phyloP scores from a whole-genome alignment of 192 early-diverging fungal genomes.

The Coemansia sp. region DNA sequence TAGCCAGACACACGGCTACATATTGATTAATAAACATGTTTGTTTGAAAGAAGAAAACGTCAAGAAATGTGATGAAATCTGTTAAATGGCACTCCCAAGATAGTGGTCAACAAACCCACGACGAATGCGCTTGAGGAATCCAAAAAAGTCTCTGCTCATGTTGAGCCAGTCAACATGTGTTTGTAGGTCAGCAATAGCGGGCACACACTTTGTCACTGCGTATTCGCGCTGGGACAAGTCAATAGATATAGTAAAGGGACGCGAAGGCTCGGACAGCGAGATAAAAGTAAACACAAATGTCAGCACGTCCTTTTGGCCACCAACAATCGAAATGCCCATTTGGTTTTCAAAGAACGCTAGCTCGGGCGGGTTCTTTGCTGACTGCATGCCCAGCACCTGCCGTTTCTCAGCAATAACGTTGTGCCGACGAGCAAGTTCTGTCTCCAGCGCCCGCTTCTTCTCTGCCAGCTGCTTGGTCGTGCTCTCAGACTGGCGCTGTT shows the following conservation, averaged over 20 bases:
- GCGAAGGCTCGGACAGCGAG: slow-evolving; percentile 53
- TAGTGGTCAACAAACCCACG: slow-evolving; percentile 57
- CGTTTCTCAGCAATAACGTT: slow-evolving; percentile 55
- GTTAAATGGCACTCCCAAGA: slow-evolving; percentile 15
- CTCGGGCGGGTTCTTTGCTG: slow-evolving; percentile 59
- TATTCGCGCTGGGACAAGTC: slow-evolving; percentile 61
- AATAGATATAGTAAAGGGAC: slow-evolving; percentile 59
- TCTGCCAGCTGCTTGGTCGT: slow-evolving; percentile 26
- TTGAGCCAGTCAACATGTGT: slow-evolving; percentile 59
- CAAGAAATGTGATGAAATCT: neutral
- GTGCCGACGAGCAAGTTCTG: slow-evolving; percentile 55
- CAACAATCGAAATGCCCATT: slow-evolving; percentile 54
- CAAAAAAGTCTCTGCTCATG: slow-evolving; percentile 64
- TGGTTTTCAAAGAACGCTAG: slow-evolving; percentile 56
- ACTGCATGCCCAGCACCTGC: slow-evolving; percentile 52
- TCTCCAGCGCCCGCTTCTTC: slow-evolving; percentile 42
- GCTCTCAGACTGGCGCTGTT: slow-evolving; percentile 45
- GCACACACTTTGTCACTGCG: slow-evolving; percentile 58
- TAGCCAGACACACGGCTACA: neutral
- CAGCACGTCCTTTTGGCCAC: slow-evolving; percentile 55
- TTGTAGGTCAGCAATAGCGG: slow-evolving; percentile 49
- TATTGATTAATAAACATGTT: neutral
- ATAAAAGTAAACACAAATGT: slow-evolving; percentile 69
- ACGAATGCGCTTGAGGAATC: slow-evolving; percentile 68
- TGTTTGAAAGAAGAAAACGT: slow-evolving; percentile 1